Base-by-base conservation (phyloP, 1,284 basidiomycete species). In the Fomitopsis pinicola region DNA sequence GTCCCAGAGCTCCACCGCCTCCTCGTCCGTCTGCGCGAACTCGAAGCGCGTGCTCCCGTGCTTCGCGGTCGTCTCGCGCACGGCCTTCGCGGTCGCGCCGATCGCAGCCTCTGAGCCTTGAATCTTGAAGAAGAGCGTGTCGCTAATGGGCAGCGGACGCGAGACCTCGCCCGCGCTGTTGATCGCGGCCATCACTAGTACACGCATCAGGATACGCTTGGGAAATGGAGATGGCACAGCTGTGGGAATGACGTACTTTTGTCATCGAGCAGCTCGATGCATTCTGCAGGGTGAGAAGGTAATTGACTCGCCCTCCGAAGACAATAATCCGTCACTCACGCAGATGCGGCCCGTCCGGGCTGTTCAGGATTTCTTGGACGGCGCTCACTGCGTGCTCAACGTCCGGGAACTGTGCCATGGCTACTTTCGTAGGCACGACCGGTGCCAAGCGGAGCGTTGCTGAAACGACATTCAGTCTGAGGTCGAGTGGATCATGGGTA, bases 91-190 rank as follows among this genome's bases (percentile, higher is more conserved):
- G 0, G 92, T 83, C 38, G 84, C 80, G 19, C 83, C 73, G 66
- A 94, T 88, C 4, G 85, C 80, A 3, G 79, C 75, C 1, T 82
- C 77, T 42, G 91, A 85, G 10, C 88, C 87, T 75, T 95, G 93
- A 59, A 96, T 85, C 75, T 97, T 97, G 80, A 97, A 92, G 78
- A 96, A 95, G 14, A 97, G 81, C 0, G 89, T 89, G 68, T 95
- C 93, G 67, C 82, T 78, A 40, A 88, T 87, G 17, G 87, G 87
- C 74, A 90, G 92, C 14, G 82, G 79, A 54, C 76, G 77, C 38
- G 82, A 80, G 42, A 84, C 73, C 28, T 87, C 72, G 22, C 87
- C 86, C 1, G 79, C 84, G 14, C 75, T 72, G 72, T 95, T 95
- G 72, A 94, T 89, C 69, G 87, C 91, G 42, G 79, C 74, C 86